Evolutionary conservation across 345 rosid genomes (phyloP), one percentile per base, ranked within the genome.

Genomic region (Citropsis articulata): DNA sequence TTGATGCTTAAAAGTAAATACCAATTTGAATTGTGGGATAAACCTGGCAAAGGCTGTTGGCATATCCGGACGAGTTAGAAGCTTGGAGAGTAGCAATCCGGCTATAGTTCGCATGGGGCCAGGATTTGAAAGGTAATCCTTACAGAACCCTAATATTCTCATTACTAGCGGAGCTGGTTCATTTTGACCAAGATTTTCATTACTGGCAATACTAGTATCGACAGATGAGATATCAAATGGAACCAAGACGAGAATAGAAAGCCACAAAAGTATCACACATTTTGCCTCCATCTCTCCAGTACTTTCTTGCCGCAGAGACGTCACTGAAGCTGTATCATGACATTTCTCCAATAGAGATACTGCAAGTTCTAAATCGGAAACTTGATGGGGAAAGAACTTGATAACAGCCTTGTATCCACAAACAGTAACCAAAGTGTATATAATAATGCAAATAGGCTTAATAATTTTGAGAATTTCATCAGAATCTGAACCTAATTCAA

Each of bases 241-340:
- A 56, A 96, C 90, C 85, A 96, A 66, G 22, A 96, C 97, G 2
- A 96, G 97, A 57, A 96, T 91, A 1, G 94, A 94, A 75, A 96
- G 98, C 99, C 99, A 96, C 84, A 94, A 73, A 55, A 96, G 92
- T 33, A 92, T 85, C 71, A 96, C 92, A 69, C 98, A 94, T 80
- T 92, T 89, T 0, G 97, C 89, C 88, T 94, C 99, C 99, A 96
- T 96, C 83, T 94, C 98, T 59, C 99, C 99, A 2, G 95, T 92
- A 79, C 99, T 96, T 75, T 96, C 99, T 30, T 89, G 95, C 76
- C 99, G 88, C 83, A 91, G 77, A 0, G 94, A 89, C 48, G 94
- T 79, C 65, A 57, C 89, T 0, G 98, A 90, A 77, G 75, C 69
- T 55, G 84, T 84, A 48, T 76, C 83, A 73, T 94, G 98, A 75